These are phyloP conservation scores for Curvularia sp. DNA, from an alignment of 2,329 filamentous ascomycete genomes.

Conservation along the genomic window DNA sequence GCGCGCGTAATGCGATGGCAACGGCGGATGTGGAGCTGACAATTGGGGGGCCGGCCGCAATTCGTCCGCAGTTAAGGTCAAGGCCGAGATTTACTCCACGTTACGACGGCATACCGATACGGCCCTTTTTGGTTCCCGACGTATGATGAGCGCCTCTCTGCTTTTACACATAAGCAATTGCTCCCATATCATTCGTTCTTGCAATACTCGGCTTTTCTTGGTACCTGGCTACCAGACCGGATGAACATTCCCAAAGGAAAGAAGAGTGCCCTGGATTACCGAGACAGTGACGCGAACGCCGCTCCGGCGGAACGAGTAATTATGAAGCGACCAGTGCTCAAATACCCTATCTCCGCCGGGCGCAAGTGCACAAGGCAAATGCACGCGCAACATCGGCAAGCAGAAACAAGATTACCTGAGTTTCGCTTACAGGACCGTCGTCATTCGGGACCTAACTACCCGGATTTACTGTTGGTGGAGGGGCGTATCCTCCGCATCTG, in stretches of 20 bases:
- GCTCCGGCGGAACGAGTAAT: slow-evolving; percentile 11
- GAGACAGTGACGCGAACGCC: slow-evolving; percentile 10
- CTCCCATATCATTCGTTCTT: neutral
- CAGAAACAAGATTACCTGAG: neutral
- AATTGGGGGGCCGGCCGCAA: slow-evolving; percentile 34
- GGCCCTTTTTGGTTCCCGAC: neutral
- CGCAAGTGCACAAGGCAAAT: slow-evolving; percentile 21
- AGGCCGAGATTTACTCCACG: slow-evolving; percentile 18
- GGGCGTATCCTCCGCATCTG: slow-evolving; percentile 20
- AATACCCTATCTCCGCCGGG: slow-evolving; percentile 28
- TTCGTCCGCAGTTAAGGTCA: slow-evolving; percentile 36
- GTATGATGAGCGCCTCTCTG: neutral
- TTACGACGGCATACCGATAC: slow-evolving; percentile 5
- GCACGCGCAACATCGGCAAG: slow-evolving; percentile 9
- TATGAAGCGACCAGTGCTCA: slow-evolving; percentile 19
- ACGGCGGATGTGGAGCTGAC: slow-evolving; percentile 32
- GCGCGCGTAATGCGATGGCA: slow-evolving; percentile 36
- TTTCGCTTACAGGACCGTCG: neutral
- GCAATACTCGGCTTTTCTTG: neutral
- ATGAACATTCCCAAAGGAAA: neutral
- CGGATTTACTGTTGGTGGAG: slow-evolving; percentile 24
- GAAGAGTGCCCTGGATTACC: neutral
- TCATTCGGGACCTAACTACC: slow-evolving; percentile 17
- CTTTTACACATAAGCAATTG: neutral
- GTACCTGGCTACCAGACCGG: neutral